Conservation (phyloP, 139 green algal genomes). For the Picochlorum sp. region DNA sequence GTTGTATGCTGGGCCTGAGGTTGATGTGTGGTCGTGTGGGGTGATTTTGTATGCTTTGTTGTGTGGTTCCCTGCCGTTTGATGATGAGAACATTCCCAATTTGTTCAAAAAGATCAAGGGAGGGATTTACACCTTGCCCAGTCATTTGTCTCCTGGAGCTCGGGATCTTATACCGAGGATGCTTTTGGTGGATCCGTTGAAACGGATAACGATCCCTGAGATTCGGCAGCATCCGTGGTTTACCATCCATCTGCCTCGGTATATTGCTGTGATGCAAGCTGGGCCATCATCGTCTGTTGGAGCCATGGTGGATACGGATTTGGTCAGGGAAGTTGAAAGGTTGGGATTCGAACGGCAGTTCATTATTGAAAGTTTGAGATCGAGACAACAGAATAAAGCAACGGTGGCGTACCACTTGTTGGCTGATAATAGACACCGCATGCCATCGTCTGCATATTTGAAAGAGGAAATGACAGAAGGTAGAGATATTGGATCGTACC, state of each 20-base stretch:
- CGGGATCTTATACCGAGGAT: slow-evolving; percentile 96
- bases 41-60: slow-evolving; percentile 99
- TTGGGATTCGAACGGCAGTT: slow-evolving; percentile 74
- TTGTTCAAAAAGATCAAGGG: slow-evolving; percentile 99
- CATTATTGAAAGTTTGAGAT: slow-evolving; percentile 57
- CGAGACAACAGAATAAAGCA: slow-evolving; percentile 80
- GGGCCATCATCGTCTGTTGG: slow-evolving; percentile 40
- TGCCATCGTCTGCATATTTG: slow-evolving; percentile 51
- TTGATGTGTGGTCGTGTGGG: slow-evolving; percentile 98
- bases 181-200: slow-evolving; percentile 97
- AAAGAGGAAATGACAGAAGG: slow-evolving; percentile 49
- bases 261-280: slow-evolving; percentile 86
- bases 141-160: slow-evolving; percentile 82
- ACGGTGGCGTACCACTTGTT: slow-evolving; percentile 97
- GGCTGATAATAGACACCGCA: slow-evolving; percentile 63
- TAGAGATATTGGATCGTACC: background rate
- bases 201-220: slow-evolving; percentile 98
- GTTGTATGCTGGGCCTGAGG: slow-evolving; percentile 95
- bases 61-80: slow-evolving; percentile 95
- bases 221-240: slow-evolving; percentile 96
- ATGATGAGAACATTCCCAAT: slow-evolving; percentile 99
- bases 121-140: slow-evolving; percentile 94
- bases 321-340: slow-evolving; percentile 71
- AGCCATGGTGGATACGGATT: slow-evolving; percentile 56
- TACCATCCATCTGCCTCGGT: slow-evolving; percentile 83